Percentiles rank a stretch among this genome's conserved stretches.
These are phyloP conservation scores for Hypoxylon sp. DNA, from an alignment of 2,329 filamentous ascomycete genomes.

Conservation along the genomic window DNA sequence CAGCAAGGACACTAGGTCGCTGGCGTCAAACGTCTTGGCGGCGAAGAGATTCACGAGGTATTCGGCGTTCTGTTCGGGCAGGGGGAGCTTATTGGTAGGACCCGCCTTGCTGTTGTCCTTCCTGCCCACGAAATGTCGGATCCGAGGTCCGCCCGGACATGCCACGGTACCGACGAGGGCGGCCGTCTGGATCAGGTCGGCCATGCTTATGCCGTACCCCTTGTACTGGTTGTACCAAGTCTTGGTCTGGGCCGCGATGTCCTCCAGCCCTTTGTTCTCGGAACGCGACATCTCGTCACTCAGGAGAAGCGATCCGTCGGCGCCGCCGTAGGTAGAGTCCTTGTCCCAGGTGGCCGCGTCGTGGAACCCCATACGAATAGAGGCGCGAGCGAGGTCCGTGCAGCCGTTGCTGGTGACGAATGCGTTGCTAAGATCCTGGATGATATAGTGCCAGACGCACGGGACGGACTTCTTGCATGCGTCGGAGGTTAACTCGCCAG, in stretches of 20 bases:
- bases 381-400: constrained; percentile 52
- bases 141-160: constrained; percentile 61
- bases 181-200: constrained; percentile 62
- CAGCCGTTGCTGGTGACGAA: constrained; percentile 49
- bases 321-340: constrained; percentile 50
- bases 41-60: constrained; percentile 56
- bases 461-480: constrained; percentile 43
- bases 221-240: constrained; percentile 51
- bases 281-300: constrained; percentile 50
- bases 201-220: constrained; percentile 53
- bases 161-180: constrained; percentile 56
- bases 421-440: constrained; percentile 45
- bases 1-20: constrained; percentile 61
- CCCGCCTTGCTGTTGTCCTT: constrained; percentile 52
- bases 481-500: constrained; percentile 36
- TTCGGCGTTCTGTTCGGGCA: constrained; percentile 50
- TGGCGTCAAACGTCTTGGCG: constrained; percentile 58
- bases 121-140: constrained; percentile 59
- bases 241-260: constrained; percentile 49
- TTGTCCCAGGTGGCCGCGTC: constrained; percentile 55
- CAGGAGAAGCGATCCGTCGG: constrained; percentile 56
- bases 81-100: constrained; percentile 55
- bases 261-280: constrained; percentile 57
- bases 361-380: constrained; percentile 57
- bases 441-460: constrained; percentile 53